Base-by-base conservation (phyloP, 1,139 yeast genomes). In the Ogataea hybrid region DNA sequence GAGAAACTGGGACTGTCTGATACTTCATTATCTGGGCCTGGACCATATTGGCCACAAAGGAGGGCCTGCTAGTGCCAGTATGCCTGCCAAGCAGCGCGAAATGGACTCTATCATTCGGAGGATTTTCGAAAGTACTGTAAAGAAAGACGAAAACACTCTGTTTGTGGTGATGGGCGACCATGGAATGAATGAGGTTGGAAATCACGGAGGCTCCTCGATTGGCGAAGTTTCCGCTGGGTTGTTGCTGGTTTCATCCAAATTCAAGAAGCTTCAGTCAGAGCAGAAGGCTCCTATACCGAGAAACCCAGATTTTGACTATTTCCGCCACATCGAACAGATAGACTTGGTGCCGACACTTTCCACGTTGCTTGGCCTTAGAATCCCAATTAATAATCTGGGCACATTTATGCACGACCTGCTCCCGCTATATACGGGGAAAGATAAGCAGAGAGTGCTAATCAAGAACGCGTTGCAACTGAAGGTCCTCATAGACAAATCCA, bases 21-120 rank as follows among this genome's bases (percentile, higher is more conserved):
- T 94, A 37, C 67, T 94, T 39, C 98, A 94, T 60, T 94, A 92
- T 57, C 69, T 94, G 20, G 99, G 98, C 0, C 68, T 94, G 35
- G 98, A 94, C 61, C 98, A 94, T 61, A 94, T 94, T 53, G 98
- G 99, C 1, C 98, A 94, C 62, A 90, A 89, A 59, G 95, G 96
- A 28, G 99, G 98, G 0, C 94, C 98, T 0, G 57, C 68, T 4
- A 87, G 96, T 6, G 65, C 73, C 0, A 82, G 79, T 53, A 92
- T 94, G 98, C 77, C 79, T 2, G 69, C 67, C 0, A 92, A 92
- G 54, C 97, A 89, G 50, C 46, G 45, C 6, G 98, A 92, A 62
- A 88, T 92, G 96, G 97, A 92, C 61, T 53, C 46, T 0, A 74
- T 92, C 2, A 68, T 89, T 6, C 49, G 71, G 39, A 57, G 68